These are phyloP conservation scores for Fusarium sp. DNA, from an alignment of 2,329 filamentous ascomycete species.

Conservation along the genomic window DNA sequence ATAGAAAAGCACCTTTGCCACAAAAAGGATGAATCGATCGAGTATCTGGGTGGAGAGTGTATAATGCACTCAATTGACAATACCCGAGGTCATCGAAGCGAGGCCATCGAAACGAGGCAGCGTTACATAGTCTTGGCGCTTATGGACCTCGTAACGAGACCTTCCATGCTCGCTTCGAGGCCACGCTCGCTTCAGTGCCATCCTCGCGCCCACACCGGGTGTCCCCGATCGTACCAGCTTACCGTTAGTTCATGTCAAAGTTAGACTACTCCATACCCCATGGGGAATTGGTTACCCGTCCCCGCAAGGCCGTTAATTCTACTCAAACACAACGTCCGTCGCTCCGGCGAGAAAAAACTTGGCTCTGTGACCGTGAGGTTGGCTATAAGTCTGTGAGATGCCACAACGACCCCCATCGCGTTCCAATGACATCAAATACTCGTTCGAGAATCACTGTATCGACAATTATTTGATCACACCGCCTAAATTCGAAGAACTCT, in stretches of 20 bases:
- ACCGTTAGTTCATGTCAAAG: background rate
- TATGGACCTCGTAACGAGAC: background rate
- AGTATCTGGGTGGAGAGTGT: background rate
- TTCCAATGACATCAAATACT: background rate
- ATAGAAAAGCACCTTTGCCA: background rate
- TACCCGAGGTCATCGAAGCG: background rate
- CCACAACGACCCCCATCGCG: background rate
- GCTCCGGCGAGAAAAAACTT: background rate
- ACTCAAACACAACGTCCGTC: background rate
- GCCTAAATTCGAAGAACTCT: background rate
- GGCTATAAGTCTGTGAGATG: background rate
- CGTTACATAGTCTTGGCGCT: background rate
- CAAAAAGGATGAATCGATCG: background rate
- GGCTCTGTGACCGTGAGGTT: background rate
- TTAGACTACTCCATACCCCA: background rate
- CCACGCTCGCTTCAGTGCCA: background rate
- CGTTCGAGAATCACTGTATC: background rate
- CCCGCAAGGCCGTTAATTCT: background rate
- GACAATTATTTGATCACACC: background rate
- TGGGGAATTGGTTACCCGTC: background rate
- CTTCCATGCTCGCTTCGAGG: background rate
- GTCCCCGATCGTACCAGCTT: background rate
- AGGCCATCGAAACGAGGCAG: background rate
- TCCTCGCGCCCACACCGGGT: background rate
- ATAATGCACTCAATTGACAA: background rate